phyloP scores from a whole-genome alignment of 139 green algal genomes.

The Pseudopediastrum boryanum region DNA sequence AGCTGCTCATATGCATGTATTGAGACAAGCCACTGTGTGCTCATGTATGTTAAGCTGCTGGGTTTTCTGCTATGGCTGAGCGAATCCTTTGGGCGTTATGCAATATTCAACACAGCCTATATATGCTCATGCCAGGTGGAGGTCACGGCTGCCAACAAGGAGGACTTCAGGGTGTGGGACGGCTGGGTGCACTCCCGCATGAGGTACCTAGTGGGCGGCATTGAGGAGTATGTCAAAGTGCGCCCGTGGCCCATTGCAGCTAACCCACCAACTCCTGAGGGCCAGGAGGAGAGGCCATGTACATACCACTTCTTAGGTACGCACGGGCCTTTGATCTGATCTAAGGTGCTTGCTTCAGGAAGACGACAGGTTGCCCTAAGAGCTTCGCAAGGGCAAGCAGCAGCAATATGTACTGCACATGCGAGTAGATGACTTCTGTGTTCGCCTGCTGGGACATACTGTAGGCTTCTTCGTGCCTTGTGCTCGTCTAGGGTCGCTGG shows the following conservation, averaged over 20 bases:
- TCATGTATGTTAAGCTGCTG: too few relatives aligned
- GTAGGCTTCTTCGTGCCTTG: too few relatives aligned
- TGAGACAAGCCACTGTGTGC: too few relatives aligned
- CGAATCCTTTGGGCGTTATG: background rate
- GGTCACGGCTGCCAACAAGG: conserved; percentile 68
- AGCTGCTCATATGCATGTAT: too few relatives aligned
- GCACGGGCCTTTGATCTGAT: background rate
- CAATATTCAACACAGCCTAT: background rate
- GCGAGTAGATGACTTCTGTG: too few relatives aligned
- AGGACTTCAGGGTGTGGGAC: conserved; percentile 83
- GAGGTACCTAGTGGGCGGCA: conserved; percentile 71
- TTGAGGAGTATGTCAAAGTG: conserved; percentile 71
- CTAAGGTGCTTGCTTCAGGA: background rate
- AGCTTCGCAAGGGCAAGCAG: background rate
- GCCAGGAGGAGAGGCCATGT: background rate
- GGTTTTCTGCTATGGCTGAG: too few relatives aligned
- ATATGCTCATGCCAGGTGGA: conserved; percentile 66
- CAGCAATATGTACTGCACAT: too few relatives aligned
- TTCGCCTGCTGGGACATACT: too few relatives aligned
- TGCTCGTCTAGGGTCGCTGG: too few relatives aligned
- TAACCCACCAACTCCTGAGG: conserved; percentile 10
- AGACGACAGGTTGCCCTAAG: conserved; percentile 24
- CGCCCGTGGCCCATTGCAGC: conserved; percentile 73
- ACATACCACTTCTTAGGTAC: background rate
- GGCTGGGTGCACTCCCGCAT: conserved; percentile 89